Percentiles rank a stretch among this genome's conserved stretches.
Evolutionary conservation across 2,329 filamentous ascomycete genomes (phyloP).

Genomic region (Trichoderma arundinaceum): DNA sequence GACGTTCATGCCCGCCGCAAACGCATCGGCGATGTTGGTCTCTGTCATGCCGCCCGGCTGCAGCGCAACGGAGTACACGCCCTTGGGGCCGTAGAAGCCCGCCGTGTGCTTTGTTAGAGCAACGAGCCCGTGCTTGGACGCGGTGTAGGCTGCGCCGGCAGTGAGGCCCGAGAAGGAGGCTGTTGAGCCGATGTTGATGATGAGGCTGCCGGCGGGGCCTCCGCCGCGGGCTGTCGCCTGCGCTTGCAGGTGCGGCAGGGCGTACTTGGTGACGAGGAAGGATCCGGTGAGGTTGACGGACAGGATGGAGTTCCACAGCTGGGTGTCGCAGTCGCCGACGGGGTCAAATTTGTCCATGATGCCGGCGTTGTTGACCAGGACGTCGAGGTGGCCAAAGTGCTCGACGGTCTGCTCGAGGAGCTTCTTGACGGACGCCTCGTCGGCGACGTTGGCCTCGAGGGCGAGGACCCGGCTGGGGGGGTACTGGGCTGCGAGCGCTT

Average conservation of each 20-base stretch:
- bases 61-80: slow-evolving; percentile 58
- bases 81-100: slow-evolving; percentile 58
- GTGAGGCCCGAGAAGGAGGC: slow-evolving; percentile 50
- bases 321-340: slow-evolving; percentile 52
- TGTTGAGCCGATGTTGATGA: slow-evolving; percentile 59
- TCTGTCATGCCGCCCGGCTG: slow-evolving; percentile 51
- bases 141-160: slow-evolving; percentile 56
- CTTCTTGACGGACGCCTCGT: slow-evolving; percentile 37
- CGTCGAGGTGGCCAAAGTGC: slow-evolving; percentile 49
- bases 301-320: slow-evolving; percentile 60
- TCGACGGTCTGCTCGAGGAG: slow-evolving; percentile 37
- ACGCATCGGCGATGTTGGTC: slow-evolving; percentile 55
- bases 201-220: slow-evolving; percentile 46
- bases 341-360: slow-evolving; percentile 63
- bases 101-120: slow-evolving; percentile 64
- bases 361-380: slow-evolving; percentile 65
- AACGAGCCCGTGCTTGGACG: slow-evolving; percentile 59
- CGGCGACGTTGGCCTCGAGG: slow-evolving; percentile 32
- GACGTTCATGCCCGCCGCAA: slow-evolving; percentile 45
- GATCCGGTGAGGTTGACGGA: slow-evolving; percentile 62
- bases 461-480: slow-evolving; percentile 25
- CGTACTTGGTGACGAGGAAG: slow-evolving; percentile 57
- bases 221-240: slow-evolving; percentile 5
- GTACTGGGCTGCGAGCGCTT: slow-evolving; percentile 13
- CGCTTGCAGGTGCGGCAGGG: slow-evolving; percentile 46